These are phyloP conservation scores for Hyaloscypha hepaticicola DNA, from an alignment of 495 filamentous ascomycete genomes.

Conservation along the genomic window DNA sequence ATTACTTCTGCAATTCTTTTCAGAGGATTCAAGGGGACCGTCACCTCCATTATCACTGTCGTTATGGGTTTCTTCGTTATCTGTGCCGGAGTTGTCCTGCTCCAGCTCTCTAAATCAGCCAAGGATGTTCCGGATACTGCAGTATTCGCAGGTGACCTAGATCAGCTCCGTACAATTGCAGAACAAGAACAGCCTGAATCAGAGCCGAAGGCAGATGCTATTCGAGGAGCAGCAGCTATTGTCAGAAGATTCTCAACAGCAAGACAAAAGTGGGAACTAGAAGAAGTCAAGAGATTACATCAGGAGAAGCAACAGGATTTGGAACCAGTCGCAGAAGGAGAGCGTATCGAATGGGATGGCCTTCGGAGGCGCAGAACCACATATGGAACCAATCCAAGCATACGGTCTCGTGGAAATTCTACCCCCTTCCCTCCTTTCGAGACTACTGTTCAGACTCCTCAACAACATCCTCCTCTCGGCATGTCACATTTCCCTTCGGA, in stretches of 20 bases:
- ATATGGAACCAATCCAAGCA: conserved; percentile 43
- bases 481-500: conserved; percentile 78
- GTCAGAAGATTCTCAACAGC: conserved; percentile 77
- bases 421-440: conserved; percentile 34
- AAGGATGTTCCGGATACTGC: conserved; percentile 95
- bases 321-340: conserved; percentile 71
- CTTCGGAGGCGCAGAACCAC: conserved; percentile 80
- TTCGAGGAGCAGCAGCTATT: conserved; percentile 88
- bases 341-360: conserved; percentile 90
- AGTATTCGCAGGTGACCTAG: conserved; percentile 88
- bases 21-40: conserved; percentile 87
- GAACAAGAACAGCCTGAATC: conserved; percentile 93
- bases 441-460: conserved; percentile 35
- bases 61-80: conserved; percentile 94
- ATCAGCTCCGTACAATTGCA: conserved; percentile 92
- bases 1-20: conserved; percentile 91
- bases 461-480: conserved; percentile 65
- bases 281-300: conserved; percentile 76
- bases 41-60: conserved; percentile 78
- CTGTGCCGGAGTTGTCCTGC: conserved; percentile 90
- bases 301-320: conserved; percentile 77
- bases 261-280: conserved; percentile 73
- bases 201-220: conserved; percentile 94
- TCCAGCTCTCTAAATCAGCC: conserved; percentile 96
- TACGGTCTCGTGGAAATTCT: conserved; percentile 19